phyloP scores from a whole-genome alignment of 352 stramenopile genomes.

The Phytophthora multivora region DNA sequence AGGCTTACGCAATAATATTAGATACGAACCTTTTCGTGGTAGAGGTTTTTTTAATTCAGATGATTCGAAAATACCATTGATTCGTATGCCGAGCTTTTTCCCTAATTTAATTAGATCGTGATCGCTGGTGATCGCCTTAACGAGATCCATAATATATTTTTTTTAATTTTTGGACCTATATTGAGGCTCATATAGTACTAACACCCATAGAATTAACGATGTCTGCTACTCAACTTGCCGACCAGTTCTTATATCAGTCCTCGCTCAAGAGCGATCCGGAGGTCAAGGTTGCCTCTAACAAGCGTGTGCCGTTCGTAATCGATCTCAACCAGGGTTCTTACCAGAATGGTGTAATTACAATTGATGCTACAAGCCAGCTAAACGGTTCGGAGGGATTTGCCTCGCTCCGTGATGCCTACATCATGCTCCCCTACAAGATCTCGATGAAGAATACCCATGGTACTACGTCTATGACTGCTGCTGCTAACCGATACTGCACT shows the following conservation, averaged over 20 bases:
- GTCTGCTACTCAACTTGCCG: slow-evolving; percentile 11
- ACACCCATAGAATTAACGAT: slow-evolving; percentile 11
- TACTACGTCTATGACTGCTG: background rate
- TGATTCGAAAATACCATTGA: slow-evolving; percentile 3
- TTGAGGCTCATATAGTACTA: background rate
- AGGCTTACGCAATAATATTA: slow-evolving; percentile 19
- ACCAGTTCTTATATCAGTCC: slow-evolving; percentile 8
- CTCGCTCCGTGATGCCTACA: slow-evolving; percentile 20
- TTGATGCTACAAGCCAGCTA: slow-evolving; percentile 10
- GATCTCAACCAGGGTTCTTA: slow-evolving; percentile 15
- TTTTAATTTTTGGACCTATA: slow-evolving; percentile 13
- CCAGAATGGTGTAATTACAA: slow-evolving; percentile 18
- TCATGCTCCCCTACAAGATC: slow-evolving; percentile 16
- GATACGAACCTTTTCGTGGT: slow-evolving; percentile 10
- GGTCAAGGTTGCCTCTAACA: slow-evolving; percentile 2
- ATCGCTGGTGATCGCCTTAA: slow-evolving; percentile 9
- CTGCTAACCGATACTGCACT: slow-evolving; percentile 2
- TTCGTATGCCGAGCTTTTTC: no score
- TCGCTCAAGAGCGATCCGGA: slow-evolving; percentile 10
- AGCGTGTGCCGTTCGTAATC: slow-evolving; percentile 9
- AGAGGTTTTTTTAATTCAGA: slow-evolving; percentile 10
- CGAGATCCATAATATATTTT: background rate
- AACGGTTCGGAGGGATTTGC: slow-evolving; percentile 4
- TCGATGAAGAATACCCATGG: slow-evolving; percentile 16
- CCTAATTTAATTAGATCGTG: slow-evolving; percentile 17